A percentile compares a stretch with the other conserved stretches of the same genome.
phyloP scores from a whole-genome alignment of 306 rosid genomes.

The Vicia sativa region DNA sequence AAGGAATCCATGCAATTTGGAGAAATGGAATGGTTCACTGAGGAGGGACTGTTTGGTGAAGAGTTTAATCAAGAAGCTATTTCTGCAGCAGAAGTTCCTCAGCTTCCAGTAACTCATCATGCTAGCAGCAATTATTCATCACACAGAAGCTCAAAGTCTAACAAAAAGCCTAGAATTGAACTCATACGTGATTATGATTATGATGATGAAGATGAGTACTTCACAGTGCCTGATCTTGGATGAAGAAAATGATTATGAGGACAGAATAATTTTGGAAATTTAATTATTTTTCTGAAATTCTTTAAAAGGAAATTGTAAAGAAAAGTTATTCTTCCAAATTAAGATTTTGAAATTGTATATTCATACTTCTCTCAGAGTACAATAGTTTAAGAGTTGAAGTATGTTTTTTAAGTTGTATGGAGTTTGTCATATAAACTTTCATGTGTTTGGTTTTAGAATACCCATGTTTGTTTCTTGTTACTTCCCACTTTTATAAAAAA shows the following conservation, averaged over 20 bases:
- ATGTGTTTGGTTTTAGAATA: neutral
- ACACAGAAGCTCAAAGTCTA: constrained; percentile 60
- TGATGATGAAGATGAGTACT: constrained; percentile 89
- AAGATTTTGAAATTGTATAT: constrained; percentile 37
- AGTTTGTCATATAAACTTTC: neutral
- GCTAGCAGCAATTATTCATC: constrained; percentile 48
- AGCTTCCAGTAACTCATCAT: constrained; percentile 67
- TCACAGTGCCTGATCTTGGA: constrained; percentile 96
- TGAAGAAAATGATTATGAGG: constrained; percentile 31
- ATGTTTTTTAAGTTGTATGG: constrained; percentile 26
- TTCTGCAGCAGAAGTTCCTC: constrained; percentile 98
- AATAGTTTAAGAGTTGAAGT: constrained; percentile 30
- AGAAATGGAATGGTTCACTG: constrained; percentile 87
- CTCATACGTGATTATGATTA: constrained; percentile 28
- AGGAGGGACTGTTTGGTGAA: constrained; percentile 72
- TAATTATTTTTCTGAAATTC: neutral
- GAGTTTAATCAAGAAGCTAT: constrained; percentile 63
- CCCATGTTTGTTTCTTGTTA: neutral
- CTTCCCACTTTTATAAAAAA: neutral
- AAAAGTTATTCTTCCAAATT: constrained; percentile 26
- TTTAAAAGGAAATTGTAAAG: constrained; percentile 11
- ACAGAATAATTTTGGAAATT: constrained; percentile 6
- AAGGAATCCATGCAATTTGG: constrained; percentile 79
- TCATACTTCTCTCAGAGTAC: constrained; percentile 38
- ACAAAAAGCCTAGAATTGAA: constrained; percentile 82